phyloP scores from a whole-genome alignment of 2,329 filamentous ascomycete genomes.

The Colletotrichum truncatum region DNA sequence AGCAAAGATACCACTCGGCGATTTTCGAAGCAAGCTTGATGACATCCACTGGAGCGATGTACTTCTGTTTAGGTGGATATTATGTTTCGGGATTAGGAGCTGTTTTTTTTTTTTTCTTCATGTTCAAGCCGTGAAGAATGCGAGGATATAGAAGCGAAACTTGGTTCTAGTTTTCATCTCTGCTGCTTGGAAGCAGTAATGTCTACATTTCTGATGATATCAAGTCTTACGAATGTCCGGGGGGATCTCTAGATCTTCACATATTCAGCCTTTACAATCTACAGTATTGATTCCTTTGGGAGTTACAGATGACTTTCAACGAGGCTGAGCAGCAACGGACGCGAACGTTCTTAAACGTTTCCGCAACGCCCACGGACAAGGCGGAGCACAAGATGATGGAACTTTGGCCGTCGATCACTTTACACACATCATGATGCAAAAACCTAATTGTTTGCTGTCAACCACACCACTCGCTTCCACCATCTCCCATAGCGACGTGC shows the following conservation, averaged over 20 bases:
- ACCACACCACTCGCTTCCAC: no score
- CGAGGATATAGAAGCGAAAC: no score
- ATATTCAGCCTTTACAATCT: not conserved
- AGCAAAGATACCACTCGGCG: not conserved
- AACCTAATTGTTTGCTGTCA: no score
- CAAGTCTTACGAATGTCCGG: no score
- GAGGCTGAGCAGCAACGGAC: not conserved
- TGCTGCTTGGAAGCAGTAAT: no score
- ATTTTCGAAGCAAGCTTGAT: not conserved
- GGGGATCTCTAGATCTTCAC: not conserved
- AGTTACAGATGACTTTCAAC: not conserved
- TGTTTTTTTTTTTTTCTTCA: no score
- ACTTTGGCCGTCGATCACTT: conserved; percentile 1
- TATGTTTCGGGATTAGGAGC: no score
- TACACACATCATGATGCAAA: not conserved
- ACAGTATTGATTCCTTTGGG: not conserved
- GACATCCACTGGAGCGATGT: not conserved
- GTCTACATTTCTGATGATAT: no score
- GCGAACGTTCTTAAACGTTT: not conserved
- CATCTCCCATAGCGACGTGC: no score
- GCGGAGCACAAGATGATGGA: not conserved
- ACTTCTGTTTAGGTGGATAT: no score
- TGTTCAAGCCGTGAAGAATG: no score
- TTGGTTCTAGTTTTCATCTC: no score
- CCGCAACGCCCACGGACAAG: not conserved